Base-by-base conservation (phyloP, 805 yeast genomes). In the Kuraishia borneana region DNA sequence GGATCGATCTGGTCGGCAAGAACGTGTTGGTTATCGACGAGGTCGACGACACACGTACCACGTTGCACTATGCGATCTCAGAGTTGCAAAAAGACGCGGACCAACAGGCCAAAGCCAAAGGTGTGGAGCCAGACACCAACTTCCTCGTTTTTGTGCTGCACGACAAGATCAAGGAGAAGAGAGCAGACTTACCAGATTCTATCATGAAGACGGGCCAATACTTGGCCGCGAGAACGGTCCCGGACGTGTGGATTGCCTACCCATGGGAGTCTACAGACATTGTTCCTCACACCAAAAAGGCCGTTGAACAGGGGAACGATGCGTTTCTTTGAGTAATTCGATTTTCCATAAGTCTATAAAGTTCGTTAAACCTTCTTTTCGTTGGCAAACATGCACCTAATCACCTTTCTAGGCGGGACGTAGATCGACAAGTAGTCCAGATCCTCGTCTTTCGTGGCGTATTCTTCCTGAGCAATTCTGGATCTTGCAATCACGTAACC, bases 11-110 rank as follows among this genome's bases (percentile, higher is more conserved):
- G 38, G 73, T 76, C 28, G 83, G 83, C 35, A 82, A 80, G 54
- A 78, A 70, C 47, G 70, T 82, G 18, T 59, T 82, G 49, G 75
- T 82, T 38, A 82, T 82, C 31, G 94, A 82, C 51, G 94, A 82
- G 54, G 94, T 82, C 30, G 94, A 82, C 55, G 94, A 82, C 53
- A 82, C 94, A 18, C 70, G 94, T 64, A 81, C 88, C 30, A 82
- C 94, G 21, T 64, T 82, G 39, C 88, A 81, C 50, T 82, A 82
- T 48, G 92, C 92, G 3, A 65, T 82, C 26, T 65, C 73, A 35
- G 94, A 82, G 52, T 62, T 82, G 51, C 70, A 78, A 50, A 76
- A 77, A 48, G 94, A 82, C 56, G 77, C 81, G 28, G 72, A 46
- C 8, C 66, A 61, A 28, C 85, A 79, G 58, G 73, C 79, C 28